Evolutionary conservation across 139 green algal species (phyloP), one percentile per base, ranked within the genome.

Genomic region (Deuterostichococcus epilithicus): DNA sequence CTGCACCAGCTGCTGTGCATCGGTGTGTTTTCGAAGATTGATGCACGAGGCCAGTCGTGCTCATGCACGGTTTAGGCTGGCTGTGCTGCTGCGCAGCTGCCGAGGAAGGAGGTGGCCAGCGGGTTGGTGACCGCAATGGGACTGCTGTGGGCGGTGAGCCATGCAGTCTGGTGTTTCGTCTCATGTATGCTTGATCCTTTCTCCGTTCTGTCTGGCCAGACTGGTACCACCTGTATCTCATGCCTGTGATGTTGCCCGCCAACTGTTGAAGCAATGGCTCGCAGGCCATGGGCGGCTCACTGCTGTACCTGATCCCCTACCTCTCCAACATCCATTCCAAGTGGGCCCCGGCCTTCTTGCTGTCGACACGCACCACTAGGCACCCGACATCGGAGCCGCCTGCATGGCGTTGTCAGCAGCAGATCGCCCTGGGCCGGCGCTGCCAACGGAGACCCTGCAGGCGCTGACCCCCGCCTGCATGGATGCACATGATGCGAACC

Each of bases 251-350:
- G n/a, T n/a, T n/a, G n/a, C n/a, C n/a, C n/a, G n/a, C n/a, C n/a
- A n/a, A n/a, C n/a, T n/a, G n/a, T n/a, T n/a, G n/a, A n/a, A n/a
- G n/a, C 52, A 28, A 3, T 63, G 52, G 26, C 13, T 13, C 28
- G 52, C 52, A 63, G 52, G 52, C 75, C 28, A 66, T 90, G 74
- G 86, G 78, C 1, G 78, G 72, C 15, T 76, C 76, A 0, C 65
- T 90, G 70, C 73, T 90, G 34, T 68, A 84, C 33, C 81, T 77
- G 32, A 84, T 79, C 2, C 77, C 86, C 23, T 81, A 78, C n/a
- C 38, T 88, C 38, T 23, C 71, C 26, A 75, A 78, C 13, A 8
- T 33, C 5, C 20, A 39, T 44, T 69, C 75, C 32, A 83, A 77
- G 79, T 83, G 68, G 20, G 52, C 28, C 26, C 32, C 35, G 66